Percentiles rank a stretch among this genome's conserved stretches.
phyloP scores from a whole-genome alignment of 2,329 filamentous ascomycete genomes.

The Mycosphaerella arachidis region DNA sequence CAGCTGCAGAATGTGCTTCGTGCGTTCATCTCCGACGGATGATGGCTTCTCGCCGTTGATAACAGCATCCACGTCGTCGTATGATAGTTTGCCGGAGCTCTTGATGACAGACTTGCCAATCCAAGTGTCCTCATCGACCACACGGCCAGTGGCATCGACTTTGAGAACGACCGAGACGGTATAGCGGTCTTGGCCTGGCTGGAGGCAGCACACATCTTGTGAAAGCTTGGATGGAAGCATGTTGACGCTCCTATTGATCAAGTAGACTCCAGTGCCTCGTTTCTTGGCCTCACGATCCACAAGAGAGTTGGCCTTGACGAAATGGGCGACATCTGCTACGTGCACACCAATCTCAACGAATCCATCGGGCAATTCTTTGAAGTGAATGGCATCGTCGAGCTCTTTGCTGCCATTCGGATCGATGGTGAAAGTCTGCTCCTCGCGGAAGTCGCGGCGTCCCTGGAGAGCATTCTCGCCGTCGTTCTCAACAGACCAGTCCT shows the following conservation, averaged over 20 bases:
- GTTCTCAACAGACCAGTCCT: conserved; percentile 82
- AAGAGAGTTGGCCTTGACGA: conserved; percentile 91
- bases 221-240: conserved; percentile 85
- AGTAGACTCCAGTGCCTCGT: conserved; percentile 89
- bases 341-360: conserved; percentile 93
- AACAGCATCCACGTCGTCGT: conserved; percentile 80
- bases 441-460: conserved; percentile 82
- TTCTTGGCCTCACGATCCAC: conserved; percentile 98
- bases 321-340: conserved; percentile 91
- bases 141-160: conserved; percentile 74
- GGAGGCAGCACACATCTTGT: conserved; percentile 80
- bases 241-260: conserved; percentile 83
- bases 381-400: conserved; percentile 86
- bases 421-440: conserved; percentile 84
- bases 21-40: conserved; percentile 61
- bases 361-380: conserved; percentile 77
- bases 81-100: conserved; percentile 78
- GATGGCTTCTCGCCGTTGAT: conserved; percentile 55
- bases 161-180: conserved; percentile 91
- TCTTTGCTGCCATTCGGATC: conserved; percentile 84
- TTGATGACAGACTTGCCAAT: conserved; percentile 91
- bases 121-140: conserved; percentile 85
- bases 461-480: conserved; percentile 72
- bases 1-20: conserved; percentile 75
- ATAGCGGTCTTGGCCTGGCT: conserved; percentile 81